Conservation (phyloP, 495 filamentous ascomycete genomes). For the Annulohypoxylon bovei region DNA sequence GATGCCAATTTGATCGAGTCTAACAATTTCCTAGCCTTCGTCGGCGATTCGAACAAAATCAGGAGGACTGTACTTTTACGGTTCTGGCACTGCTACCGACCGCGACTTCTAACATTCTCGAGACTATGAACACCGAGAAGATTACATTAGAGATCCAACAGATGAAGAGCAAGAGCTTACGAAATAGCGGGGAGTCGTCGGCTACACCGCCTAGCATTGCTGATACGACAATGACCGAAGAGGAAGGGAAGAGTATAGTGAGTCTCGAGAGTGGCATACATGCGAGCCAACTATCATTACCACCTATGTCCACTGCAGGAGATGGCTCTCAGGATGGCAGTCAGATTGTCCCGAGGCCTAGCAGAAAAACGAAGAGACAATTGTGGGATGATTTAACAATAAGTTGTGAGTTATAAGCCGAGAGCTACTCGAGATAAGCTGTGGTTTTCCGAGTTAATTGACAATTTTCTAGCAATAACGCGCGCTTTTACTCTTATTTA, state of each 20-base stretch:
- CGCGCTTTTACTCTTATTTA: constrained; percentile 92
- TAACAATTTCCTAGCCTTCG: constrained; percentile 71
- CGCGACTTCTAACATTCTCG: constrained; percentile 86
- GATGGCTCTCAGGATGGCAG: constrained; percentile 54
- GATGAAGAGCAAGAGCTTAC: constrained; percentile 81
- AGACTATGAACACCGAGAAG: constrained; percentile 87
- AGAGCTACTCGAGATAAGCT: background rate
- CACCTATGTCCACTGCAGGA: constrained; percentile 42
- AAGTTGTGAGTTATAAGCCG: constrained; percentile 68
- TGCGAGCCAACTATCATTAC: constrained; percentile 75
- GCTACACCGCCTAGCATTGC: constrained; percentile 74
- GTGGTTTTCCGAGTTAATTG: constrained; percentile 35
- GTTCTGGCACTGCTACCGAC: constrained; percentile 94
- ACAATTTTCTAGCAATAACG: constrained; percentile 79
- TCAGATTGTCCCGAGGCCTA: constrained; percentile 58
- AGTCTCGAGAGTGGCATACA: constrained; percentile 83
- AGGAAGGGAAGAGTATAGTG: constrained; percentile 79
- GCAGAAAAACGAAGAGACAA: constrained; percentile 83
- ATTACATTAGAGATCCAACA: constrained; percentile 91
- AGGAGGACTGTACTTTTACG: constrained; percentile 98
- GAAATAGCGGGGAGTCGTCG: constrained; percentile 71
- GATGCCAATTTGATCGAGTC: background rate
- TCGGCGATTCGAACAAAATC: constrained; percentile 96
- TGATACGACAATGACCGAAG: constrained; percentile 67
- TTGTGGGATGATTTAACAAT: constrained; percentile 99